Base-by-base conservation (phyloP, 805 yeast species). In the Pichia sporocuriosa region DNA sequence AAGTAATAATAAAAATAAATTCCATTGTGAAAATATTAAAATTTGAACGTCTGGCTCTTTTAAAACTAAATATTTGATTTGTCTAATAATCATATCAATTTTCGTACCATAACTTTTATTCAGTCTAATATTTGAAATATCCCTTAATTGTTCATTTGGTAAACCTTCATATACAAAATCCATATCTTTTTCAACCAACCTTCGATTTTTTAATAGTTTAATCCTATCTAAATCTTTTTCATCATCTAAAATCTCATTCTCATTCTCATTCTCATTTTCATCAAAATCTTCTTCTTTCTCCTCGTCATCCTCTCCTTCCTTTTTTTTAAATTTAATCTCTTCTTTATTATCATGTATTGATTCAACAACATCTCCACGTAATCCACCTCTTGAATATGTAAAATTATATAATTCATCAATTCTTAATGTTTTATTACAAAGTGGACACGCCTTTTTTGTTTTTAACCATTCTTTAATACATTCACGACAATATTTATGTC, bases 11-110 rank as follows among this genome's bases (percentile, higher is more conserved):
- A 93, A 61, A 60, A 89, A 74, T 27, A 78, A 86, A 20, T 78
- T 70, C 89, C 95, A 90, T 58, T 89, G 97, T 16, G 97, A 87
- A 56, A 86, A 93, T 0, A 93, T 63, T 11, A 93, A 81, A 32
- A 90, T 81, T 60, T 93, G 97, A 4, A 81, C 85, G 0, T 66
- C 61, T 0, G 75, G 72, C 27, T 83, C 81, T 20, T 68, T 61
- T 4, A 67, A 56, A 39, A 77, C 74, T 39, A 90, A 62, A 67
- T 80, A 83, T 11, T 79, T 58, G 5, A 84, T 73, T 45, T 85
- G 87, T 51, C 80, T 75, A 9, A 88, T 72, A 31, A 90, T 82
- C 68, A 79, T 74, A 61, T 93, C 95, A 27, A 90, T 77, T 55
- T 93, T 93, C 2, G 96, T 76, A 10, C 97, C 96, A 59, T 81